A percentile compares a stretch with the other conserved stretches of the same genome.
These are phyloP conservation scores for Lactarius quietus DNA, from an alignment of 768 basidiomycete genomes.

Conservation along the genomic window DNA sequence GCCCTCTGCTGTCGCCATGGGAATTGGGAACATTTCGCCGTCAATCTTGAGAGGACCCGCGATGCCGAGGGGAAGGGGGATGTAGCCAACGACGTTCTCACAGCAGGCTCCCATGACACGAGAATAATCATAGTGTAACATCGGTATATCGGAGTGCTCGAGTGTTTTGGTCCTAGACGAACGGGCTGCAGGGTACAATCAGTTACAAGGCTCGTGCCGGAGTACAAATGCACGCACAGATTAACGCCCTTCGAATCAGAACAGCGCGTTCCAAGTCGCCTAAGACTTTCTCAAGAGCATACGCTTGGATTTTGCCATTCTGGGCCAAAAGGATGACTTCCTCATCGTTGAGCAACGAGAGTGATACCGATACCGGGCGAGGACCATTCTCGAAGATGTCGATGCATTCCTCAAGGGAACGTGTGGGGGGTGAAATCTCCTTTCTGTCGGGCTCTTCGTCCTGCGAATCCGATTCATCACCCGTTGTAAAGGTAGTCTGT, in stretches of 20 bases:
- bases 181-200: conserved; percentile 52
- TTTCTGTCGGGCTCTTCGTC: conserved; percentile 25
- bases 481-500: conserved; percentile 27
- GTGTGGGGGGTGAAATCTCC: conserved; percentile 26
- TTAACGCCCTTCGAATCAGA: conserved; percentile 75
- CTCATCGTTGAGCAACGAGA: conserved; percentile 78
- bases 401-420: conserved; percentile 74
- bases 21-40: conserved; percentile 79
- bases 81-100: conserved; percentile 97
- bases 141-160: conserved; percentile 79
- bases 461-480: conserved; percentile 28
- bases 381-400: conserved; percentile 76
- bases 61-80: conserved; percentile 93
- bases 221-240: conserved; percentile 58
- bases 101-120: conserved; percentile 95
- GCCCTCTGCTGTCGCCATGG: conserved; percentile 99
- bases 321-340: conserved; percentile 87
- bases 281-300: conserved; percentile 93
- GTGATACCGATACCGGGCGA: conserved; percentile 50
- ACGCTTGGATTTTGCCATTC: conserved; percentile 91
- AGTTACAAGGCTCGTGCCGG: conserved; percentile 4
- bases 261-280: conserved; percentile 88
- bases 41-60: conserved; percentile 95
- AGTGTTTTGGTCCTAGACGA: conserved; percentile 80
- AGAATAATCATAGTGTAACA: conserved; percentile 86